Evolutionary conservation across 352 stramenopile species (phyloP).

Genomic region (Phytophthora megakarya): DNA sequence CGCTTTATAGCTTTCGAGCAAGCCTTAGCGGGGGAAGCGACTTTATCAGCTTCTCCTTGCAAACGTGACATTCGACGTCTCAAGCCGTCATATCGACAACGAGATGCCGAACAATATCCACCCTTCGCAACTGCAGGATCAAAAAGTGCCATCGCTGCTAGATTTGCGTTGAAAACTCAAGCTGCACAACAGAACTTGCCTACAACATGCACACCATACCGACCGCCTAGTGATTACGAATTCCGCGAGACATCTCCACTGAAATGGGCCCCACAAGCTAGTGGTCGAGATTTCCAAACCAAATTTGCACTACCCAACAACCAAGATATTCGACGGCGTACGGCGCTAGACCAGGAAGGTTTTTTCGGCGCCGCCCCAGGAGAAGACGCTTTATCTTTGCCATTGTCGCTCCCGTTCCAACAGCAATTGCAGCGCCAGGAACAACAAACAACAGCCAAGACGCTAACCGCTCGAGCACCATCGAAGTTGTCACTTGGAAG

Average conservation of each 20-base stretch:
- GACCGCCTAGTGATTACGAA: constrained; percentile 45
- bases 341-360: constrained; percentile 63
- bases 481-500: constrained; percentile 13
- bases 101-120: constrained; percentile 27
- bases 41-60: constrained; percentile 9
- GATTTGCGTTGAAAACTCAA: constrained; percentile 29
- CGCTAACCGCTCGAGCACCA: constrained; percentile 18
- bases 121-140: constrained; percentile 39
- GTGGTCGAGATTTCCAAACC: constrained; percentile 58
- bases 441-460: constrained; percentile 19
- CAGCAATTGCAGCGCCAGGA: constrained; percentile 28
- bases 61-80: constrained; percentile 28
- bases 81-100: constrained; percentile 30
- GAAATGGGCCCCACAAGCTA: constrained; percentile 25
- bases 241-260: constrained; percentile 46
- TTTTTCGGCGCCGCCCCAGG: constrained; percentile 50
- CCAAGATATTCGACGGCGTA: constrained; percentile 62
- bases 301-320: constrained; percentile 71
- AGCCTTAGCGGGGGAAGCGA: constrained; percentile 23
- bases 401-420: constrained; percentile 40
- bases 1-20: constrained; percentile 41
- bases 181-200: constrained; percentile 53
- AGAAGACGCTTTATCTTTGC: constrained; percentile 35
- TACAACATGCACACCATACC: constrained; percentile 50
- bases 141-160: constrained; percentile 36